Evolutionary conservation across 2,329 filamentous ascomycete genomes (phyloP).

Genomic region (Anisogramma anomala): DNA sequence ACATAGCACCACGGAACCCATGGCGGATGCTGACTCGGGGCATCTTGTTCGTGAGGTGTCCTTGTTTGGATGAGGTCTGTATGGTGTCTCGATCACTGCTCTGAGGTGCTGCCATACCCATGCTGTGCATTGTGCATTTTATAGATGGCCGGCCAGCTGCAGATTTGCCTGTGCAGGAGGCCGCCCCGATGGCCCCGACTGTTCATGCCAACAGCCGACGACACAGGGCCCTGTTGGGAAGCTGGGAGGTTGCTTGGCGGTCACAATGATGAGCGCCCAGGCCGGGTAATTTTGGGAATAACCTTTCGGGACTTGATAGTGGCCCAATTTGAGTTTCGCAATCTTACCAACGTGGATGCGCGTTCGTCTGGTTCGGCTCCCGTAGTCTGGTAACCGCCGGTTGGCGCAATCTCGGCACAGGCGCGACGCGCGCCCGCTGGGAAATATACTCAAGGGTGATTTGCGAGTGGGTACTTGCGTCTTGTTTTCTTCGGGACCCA

Average conservation of each 20-base stretch:
- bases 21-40: no score
- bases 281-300: no score
- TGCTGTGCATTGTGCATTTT: background rate
- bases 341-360: slow-evolving; percentile 9
- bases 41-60: no score
- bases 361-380: no score
- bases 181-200: slow-evolving; percentile 3
- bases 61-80: background rate
- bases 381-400: no score
- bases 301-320: no score
- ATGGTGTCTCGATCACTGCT: no score
- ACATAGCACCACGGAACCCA: no score
- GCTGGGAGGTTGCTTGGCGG: no score
- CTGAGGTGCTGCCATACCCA: background rate
- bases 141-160: background rate
- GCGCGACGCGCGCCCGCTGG: no score
- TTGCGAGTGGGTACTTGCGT: slow-evolving; percentile 10
- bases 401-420: slow-evolving; percentile 15
- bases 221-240: background rate
- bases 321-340: slow-evolving; percentile 11
- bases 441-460: slow-evolving; percentile 4
- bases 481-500: no score
- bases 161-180: background rate
- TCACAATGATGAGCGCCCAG: no score
- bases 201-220: slow-evolving; percentile 13